These are phyloP conservation scores for Neofusicoccum laricinum DNA, from an alignment of 2,329 filamentous ascomycete species.

Conservation along the genomic window DNA sequence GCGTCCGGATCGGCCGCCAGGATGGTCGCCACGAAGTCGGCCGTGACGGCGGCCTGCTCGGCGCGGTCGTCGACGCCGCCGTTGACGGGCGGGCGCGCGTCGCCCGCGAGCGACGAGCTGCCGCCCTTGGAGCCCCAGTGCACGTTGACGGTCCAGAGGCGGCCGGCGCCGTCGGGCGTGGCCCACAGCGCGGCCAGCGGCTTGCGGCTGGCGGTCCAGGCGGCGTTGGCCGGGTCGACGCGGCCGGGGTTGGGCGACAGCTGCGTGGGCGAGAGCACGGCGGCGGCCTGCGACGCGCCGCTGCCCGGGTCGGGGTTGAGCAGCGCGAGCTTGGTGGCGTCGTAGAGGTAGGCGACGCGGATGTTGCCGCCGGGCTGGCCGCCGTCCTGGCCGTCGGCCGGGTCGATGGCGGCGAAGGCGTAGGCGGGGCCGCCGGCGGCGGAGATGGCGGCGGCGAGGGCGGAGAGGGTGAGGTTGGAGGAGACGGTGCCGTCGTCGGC, in stretches of 20 bases:
- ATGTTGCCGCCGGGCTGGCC: slow-evolving; percentile 70
- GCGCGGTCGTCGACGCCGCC: slow-evolving; percentile 57
- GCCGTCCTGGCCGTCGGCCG: slow-evolving; percentile 45
- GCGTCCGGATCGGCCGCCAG: slow-evolving; percentile 56
- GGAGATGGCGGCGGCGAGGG: slow-evolving; percentile 24
- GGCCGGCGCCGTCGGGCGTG: slow-evolving; percentile 49
- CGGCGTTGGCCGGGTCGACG: slow-evolving; percentile 60
- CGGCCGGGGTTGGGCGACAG: slow-evolving; percentile 68
- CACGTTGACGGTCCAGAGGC: slow-evolving; percentile 70
- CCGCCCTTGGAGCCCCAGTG: slow-evolving; percentile 68
- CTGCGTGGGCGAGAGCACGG: slow-evolving; percentile 56
- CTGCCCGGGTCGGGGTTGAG: slow-evolving; percentile 57
- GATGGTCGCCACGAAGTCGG: slow-evolving; percentile 41
- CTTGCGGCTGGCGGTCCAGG: slow-evolving; percentile 63
- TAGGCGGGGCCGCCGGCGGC: slow-evolving; percentile 48
- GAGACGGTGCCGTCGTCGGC: slow-evolving; percentile 53
- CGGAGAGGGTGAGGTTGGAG: slow-evolving; percentile 18
- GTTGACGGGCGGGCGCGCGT: slow-evolving; percentile 65
- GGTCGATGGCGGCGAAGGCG: slow-evolving; percentile 24
- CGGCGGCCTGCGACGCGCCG: slow-evolving; percentile 50
- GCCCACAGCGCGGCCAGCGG: slow-evolving; percentile 66
- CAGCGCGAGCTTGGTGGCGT: slow-evolving; percentile 58
- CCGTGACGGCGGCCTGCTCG: slow-evolving; percentile 58
- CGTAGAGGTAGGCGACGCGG: slow-evolving; percentile 68
- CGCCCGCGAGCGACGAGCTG: slow-evolving; percentile 59